Base-by-base conservation (phyloP, 2,329 filamentous ascomycete species). In the Alternaria gansuensis region DNA sequence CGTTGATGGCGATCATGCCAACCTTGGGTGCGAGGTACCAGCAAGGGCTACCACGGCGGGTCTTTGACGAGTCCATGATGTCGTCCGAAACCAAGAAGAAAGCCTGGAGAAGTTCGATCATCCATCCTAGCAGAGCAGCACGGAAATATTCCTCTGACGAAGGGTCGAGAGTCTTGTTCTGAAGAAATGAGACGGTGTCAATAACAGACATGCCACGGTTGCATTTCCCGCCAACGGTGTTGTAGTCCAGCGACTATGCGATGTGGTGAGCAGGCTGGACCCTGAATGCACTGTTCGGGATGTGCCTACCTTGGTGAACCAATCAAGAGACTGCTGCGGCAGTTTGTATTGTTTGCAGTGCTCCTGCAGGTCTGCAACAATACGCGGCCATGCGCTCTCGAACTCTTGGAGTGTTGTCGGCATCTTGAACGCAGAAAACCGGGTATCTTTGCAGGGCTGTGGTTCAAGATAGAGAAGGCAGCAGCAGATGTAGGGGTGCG, bases 71-170 rank as follows among this genome's bases (percentile, higher is more conserved):
- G 82, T 99, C 95, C 95, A 99, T 99, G 74, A 99, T 97, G 80
- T 99, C 95, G 82, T 99, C 95, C 43, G 92, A 93, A 66, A 99
- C 95, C 59, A 99, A 88, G 87, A 99, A 98, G 85, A 97, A 98
- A 67, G 95, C 94, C 83, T 99, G 95, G 33, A 99, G 90, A 49
- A 99, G 88, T 85, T 99, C 95, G 64, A 96, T 96, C 86, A 97
- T 88, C 95, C 95, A 99, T 75, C 95, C 95, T 17, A 99, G 87
- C 17, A 92, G 90, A 43, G 93, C 91, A 46, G 94, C 85, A 70
- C 91, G 84, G 83, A 96, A 95, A 84, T 93, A 96, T 81, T 98
- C 90, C 40, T 78, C 75, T 3, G 73, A 72, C 58, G 94, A 87
- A 63, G 91, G 85, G 66, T 83, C 86, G 65, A 98, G 87, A 54